phyloP scores from a whole-genome alignment of 2,329 filamentous ascomycete species.

The Xenoacremonium recifei region DNA sequence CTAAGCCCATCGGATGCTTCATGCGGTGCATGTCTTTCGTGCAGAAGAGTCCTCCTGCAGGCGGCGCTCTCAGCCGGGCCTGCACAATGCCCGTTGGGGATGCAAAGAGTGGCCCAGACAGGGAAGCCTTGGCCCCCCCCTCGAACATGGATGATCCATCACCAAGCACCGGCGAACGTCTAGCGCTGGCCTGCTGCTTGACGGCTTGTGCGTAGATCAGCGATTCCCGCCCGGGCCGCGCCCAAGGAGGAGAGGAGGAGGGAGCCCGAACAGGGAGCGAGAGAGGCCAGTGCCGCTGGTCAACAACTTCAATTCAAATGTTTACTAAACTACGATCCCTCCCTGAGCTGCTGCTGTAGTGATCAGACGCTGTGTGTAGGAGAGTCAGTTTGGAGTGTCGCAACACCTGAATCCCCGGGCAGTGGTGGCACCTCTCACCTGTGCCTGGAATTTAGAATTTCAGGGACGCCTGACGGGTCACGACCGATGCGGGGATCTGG shows the following conservation, averaged over 20 bases:
- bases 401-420: too few species aligned
- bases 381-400: too few species aligned
- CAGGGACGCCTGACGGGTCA: background rate
- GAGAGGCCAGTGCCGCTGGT: too few species aligned
- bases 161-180: constrained; percentile 1
- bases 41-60: too few species aligned
- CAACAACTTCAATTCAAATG: too few species aligned
- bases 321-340: too few species aligned
- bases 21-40: background rate
- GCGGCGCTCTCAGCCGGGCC: constrained; percentile 3
- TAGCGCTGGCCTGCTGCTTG: constrained; percentile 15
- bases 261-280: too few species aligned
- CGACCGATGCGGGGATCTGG: background rate
- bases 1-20: too few species aligned
- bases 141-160: background rate
- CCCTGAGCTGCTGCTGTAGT: too few species aligned
- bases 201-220: constrained; percentile 22
- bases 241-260: constrained; percentile 12
- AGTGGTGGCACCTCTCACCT: too few species aligned
- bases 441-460: background rate
- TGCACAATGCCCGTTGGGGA: constrained; percentile 8
- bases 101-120: background rate
- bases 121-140: background rate
- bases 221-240: constrained; percentile 24
- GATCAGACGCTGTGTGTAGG: too few species aligned